Evolutionary conservation across 805 yeast species (phyloP).

Genomic region (Myxozyma nipponensis): DNA sequence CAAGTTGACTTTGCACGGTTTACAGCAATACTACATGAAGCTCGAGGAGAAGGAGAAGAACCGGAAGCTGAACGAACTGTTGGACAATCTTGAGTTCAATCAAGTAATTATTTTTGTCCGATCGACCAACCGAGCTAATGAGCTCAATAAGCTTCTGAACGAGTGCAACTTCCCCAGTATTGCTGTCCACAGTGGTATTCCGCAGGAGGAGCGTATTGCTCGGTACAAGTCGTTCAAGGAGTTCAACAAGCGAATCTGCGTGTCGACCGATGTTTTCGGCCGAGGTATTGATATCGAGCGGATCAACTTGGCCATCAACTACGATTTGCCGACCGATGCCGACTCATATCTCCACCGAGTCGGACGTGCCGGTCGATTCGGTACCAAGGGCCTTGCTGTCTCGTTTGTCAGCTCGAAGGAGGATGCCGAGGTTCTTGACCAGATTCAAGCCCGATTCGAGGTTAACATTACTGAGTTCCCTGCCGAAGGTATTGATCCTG

Average conservation of each 20-base stretch:
- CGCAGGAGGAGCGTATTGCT: slow-evolving; percentile 97
- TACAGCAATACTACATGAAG: slow-evolving; percentile 93
- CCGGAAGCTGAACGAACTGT: slow-evolving; percentile 83
- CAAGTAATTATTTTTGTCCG: slow-evolving; percentile 96
- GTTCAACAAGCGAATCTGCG: slow-evolving; percentile 98
- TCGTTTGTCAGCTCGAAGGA: slow-evolving; percentile 82
- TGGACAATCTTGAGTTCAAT: slow-evolving; percentile 93
- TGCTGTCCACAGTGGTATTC: slow-evolving; percentile 91
- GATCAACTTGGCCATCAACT: slow-evolving; percentile 95
- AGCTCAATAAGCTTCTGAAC: slow-evolving; percentile 79
- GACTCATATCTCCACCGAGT: slow-evolving; percentile 98
- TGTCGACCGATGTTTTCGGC: slow-evolving; percentile 96
- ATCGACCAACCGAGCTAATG: slow-evolving; percentile 87
- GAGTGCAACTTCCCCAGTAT: slow-evolving; percentile 96
- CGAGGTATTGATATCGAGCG: slow-evolving; percentile 99
- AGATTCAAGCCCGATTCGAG: slow-evolving; percentile 96
- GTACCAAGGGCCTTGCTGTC: slow-evolving; percentile 96
- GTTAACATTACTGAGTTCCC: slow-evolving; percentile 94
- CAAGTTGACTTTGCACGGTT: slow-evolving; percentile 94
- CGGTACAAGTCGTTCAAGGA: slow-evolving; percentile 95
- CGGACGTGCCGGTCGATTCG: slow-evolving; percentile 99
- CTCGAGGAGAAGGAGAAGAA: slow-evolving; percentile 88
- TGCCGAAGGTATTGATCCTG: slow-evolving; percentile 95
- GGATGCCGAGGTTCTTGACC: slow-evolving; percentile 83
- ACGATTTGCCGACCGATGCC: slow-evolving; percentile 92